Conservation (phyloP, 2,329 filamentous ascomycete species). For the Whalleya microplaca region DNA sequence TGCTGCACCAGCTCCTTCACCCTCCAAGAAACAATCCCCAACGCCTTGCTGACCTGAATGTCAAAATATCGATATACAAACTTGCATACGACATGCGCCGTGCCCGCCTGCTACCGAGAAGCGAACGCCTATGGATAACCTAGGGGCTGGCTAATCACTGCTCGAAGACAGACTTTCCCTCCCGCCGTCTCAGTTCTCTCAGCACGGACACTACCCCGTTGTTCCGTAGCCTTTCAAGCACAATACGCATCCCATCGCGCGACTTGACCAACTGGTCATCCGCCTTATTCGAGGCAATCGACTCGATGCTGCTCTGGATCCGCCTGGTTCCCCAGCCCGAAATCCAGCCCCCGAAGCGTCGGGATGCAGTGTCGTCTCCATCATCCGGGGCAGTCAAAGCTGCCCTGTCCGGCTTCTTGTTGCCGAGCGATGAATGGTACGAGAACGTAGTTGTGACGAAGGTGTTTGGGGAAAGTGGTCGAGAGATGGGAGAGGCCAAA, state of each 20-base stretch:
- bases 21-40: slow-evolving; percentile 15
- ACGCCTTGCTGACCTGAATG: slow-evolving; percentile 27
- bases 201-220: slow-evolving; percentile 62
- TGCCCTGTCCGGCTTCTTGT: slow-evolving; percentile 63
- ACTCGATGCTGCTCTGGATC: slow-evolving; percentile 80
- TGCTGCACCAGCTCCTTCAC: neutral
- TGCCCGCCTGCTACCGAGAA: too few relatives aligned
- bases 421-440: slow-evolving; percentile 73
- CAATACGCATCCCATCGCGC: slow-evolving; percentile 80
- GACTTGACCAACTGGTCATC: slow-evolving; percentile 79
- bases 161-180: slow-evolving; percentile 42
- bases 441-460: slow-evolving; percentile 75
- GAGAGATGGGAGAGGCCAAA: slow-evolving; percentile 6
- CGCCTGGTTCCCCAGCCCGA: slow-evolving; percentile 65
- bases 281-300: slow-evolving; percentile 76
- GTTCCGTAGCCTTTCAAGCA: slow-evolving; percentile 70
- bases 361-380: slow-evolving; percentile 39
- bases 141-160: slow-evolving; percentile 13
- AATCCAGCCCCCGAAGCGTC: slow-evolving; percentile 49
- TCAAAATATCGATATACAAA: slow-evolving; percentile 16
- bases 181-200: slow-evolving; percentile 53
- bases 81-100: neutral
- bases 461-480: slow-evolving; percentile 48
- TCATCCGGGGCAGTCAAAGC: slow-evolving; percentile 45
- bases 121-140: neutral